Evolutionary conservation across 2,329 filamentous ascomycete species (phyloP), one percentile per base, ranked within the genome.

Genomic region (Mariannaea sp.): DNA sequence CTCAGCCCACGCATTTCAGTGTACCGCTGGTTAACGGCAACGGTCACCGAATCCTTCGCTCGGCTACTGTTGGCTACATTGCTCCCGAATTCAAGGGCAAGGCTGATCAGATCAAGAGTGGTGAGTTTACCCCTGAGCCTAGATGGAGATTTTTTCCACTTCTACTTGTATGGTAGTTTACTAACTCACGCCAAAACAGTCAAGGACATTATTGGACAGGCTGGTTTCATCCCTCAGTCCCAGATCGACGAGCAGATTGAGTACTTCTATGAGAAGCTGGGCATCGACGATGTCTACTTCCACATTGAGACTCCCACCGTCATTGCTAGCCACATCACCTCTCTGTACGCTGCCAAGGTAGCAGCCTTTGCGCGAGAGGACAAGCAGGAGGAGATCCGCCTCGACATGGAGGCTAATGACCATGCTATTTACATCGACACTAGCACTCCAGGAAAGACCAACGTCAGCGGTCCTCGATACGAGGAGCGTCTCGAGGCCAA

Each of bases 381-480:
- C 75, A 95, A 95, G 80, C 87, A 88, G 62, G 83, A 97, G 66
- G 92, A 97, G 75, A 97, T 99, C 65, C 86, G 92, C 58, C 78
- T 99, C 35, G 93, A 97, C 71, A 97, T 97, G 84, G 94, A 99
- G 75, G 91, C 91, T 17, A 78, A 81, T 54, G 94, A 97, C 71
- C 94, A 97, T 70, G 94, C 94, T 55, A 95, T 97, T 69, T 99
- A 97, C 77, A 97, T 99, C 64, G 94, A 99, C 72, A 99, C 94
- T 49, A 97, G 92, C 73, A 88, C 88, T 69, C 93, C 94, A 13
- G 94, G 94, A 61, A 79, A 90, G 65, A 89, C 87, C 54, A 82
- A 86, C 40, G 78, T 89, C 17, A 77, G 82, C 48, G 94, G 94
- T 2, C 92, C 94, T n/a, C 83, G 87, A 55, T 99, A 97, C 72